These are phyloP conservation scores for Corymbia maculata DNA, from an alignment of 345 rosid genomes.

Conservation along the genomic window DNA sequence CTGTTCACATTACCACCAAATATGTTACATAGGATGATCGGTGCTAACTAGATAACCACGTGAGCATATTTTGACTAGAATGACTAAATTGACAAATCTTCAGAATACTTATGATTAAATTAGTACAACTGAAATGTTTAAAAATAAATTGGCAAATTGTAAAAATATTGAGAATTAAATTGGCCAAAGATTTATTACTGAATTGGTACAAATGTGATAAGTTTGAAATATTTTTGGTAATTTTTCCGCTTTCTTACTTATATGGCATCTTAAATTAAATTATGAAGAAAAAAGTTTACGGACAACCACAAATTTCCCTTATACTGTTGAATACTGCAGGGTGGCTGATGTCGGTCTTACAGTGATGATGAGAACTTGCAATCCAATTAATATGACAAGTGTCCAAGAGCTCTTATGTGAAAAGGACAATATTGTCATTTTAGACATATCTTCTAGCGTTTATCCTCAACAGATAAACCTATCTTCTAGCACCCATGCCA, in stretches of 20 bases:
- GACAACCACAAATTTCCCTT: not conserved
- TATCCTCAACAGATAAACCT: not conserved
- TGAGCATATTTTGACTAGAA: not conserved
- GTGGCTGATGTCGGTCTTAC: not conserved
- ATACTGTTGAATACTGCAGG: not conserved
- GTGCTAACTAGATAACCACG: not conserved
- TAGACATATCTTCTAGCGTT: not conserved
- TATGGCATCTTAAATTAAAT: not conserved
- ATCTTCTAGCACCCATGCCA: not conserved
- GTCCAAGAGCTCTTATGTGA: not conserved
- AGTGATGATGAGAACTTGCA: not conserved
- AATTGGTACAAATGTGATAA: not conserved
- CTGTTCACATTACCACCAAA: fast-evolving
- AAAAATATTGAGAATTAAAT: too few relatives aligned
- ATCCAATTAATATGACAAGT: not conserved
- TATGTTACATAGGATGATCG: fast-evolving
- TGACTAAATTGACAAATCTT: not conserved
- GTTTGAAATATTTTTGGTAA: too few relatives aligned
- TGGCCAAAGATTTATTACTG: too few relatives aligned
- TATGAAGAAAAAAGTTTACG: not conserved
- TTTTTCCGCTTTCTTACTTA: not conserved
- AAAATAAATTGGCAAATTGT: not conserved
- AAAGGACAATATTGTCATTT: not conserved
- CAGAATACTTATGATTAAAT: not conserved
- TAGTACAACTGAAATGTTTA: not conserved